Evolutionary conservation across 2,329 filamentous ascomycete species (phyloP), one percentile per base, ranked within the genome.

Genomic region (Aspergillus sojae): DNA sequence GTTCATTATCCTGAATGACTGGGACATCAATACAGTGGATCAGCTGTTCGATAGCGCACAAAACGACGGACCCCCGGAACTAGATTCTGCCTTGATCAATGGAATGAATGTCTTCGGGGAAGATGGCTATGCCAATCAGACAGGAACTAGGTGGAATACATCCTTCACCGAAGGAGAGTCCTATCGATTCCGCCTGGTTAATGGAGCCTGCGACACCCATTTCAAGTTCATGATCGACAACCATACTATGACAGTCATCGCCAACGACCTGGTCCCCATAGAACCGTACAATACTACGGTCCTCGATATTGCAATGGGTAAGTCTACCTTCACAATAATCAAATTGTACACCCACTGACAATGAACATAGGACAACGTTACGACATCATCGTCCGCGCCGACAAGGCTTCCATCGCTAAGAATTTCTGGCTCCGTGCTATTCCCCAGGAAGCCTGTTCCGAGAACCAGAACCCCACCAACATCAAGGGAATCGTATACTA

Each of bases 181-280:
- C 2, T 75, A 77, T 53, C 64, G 70, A 12, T 62, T 77, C 14
- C 64, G 74, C 2, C 43, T 77, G 4, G 63, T 75, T 5, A 76
- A 76, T 58, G 65, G 67, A 3, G 72, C 71, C 0, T 63, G 67
- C 6, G 68, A 74, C 23, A 72, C 68, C 1, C 64, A 69, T 28
- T 76, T 69, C 58, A 71, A 69, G 55, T 87, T 89, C 70, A 77
- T 74, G 52, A 78, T 82, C 30, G 81, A 83, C 46, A 82, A 84
- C 57, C 88, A 90, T 72, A 81, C 71, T 0, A 72, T 90, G 67
- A 84, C 79, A 0, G 86, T 90, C 41, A 86, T 90, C 45, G 80
- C 82, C 0, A 78, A 75, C n/a, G 88, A 89, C 63, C 75, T 89
- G 4, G 84, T 89, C 0, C 85, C 87, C 2, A 80, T 90, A 28